Base-by-base conservation (phyloP, 345 rosid species). In the Xanthoceras sorbifolium region DNA sequence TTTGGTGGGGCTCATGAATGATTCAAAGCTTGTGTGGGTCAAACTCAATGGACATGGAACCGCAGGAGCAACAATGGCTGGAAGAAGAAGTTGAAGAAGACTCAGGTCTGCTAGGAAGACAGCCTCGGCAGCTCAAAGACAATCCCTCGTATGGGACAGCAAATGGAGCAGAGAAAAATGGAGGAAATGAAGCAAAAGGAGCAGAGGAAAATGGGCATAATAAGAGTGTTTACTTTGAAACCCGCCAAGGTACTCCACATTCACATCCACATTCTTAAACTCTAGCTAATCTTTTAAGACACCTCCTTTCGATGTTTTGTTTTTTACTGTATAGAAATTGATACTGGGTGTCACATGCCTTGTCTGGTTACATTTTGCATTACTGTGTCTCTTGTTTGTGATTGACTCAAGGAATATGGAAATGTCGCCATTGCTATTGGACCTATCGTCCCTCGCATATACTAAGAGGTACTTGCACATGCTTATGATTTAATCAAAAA, bases 391-490 rank as follows among this genome's bases (percentile, higher is more conserved):
- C 64, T 72, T 78, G 71, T 36, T 57, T 71, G 65, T 75, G 75
- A 79, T 46, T 77, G 73, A 79, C 55, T 83, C 78, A 80, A 87
- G 80, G 88, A 78, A 73, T 76, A 72, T 81, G 88, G 85, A 83
- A 87, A 87, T 87, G 90, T 82, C 85, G 62, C 73, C 88, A 81
- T 75, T 85, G 87, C 83, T 61, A 79, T 26, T 82, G 90, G 88
- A 83, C 78, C 81, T 66, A 82, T 74, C 60, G 75, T 73, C 50
- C 61, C 61, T 55, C 61, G 61, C 61, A 5, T 22, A 1, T 7
- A 8, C 48, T 78, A 73, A 38, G 34, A 64, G 77, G 66, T 36
- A 76, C 74, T 61, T 32, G 40, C 72, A 72, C 80, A 69, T 31
- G 77, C 74, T 57, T 38, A 72, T 75, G 26, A 40, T 40, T 6